Base-by-base conservation (phyloP, 2,329 filamentous ascomycete genomes). In the Blastomyces parvus region DNA sequence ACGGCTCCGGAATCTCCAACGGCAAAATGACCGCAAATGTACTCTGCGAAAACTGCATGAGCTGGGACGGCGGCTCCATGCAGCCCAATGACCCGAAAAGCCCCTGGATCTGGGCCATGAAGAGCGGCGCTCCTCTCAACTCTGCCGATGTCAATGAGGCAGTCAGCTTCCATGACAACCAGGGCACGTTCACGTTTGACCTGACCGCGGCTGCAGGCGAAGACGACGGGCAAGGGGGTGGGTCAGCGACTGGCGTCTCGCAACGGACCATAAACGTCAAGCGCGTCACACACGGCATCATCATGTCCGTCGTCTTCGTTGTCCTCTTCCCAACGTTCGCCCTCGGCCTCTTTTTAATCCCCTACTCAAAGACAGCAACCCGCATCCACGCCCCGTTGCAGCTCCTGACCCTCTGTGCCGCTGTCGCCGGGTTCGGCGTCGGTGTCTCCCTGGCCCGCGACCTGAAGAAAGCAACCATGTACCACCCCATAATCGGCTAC, bases 1-100 rank as follows among this genome's bases (percentile, higher is more conserved):
- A 78, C 53, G 83, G 83, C 3, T 81, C 80, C 2, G 82, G 83
- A 1, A 80, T 85, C 4, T 70, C 73, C 4, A 75, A 81, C 67
- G 80, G 80, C 25, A 74, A 77, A 22, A 83, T 86, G 80, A 78
- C 77, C 27, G 83, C 83, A 19, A 85, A 85, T 68, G 75, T 86
- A 27, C 78, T 74, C 67, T 85, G 83, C 65, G 80, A 80, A 30
- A 83, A 80, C 64, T 85, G 83, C 68, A 70, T 79, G 44, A 77
- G 71, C 62, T 85, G 82, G 82, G 73, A 71, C 40, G 81, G 81
- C 5, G 82, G 82, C 2, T 74, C 71, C 36, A 82, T 83, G 77
- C 77, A 80, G 66, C 80, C 83, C 64, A 80, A 72, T 2, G 71
- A 72, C 33, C 62, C 69, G 2, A 73, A 69, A 1, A 80, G 78